Percentiles rank a stretch among this genome's conserved stretches.
Conservation (phyloP, 2,329 filamentous ascomycete genomes). For the Talaromyces sp. region DNA sequence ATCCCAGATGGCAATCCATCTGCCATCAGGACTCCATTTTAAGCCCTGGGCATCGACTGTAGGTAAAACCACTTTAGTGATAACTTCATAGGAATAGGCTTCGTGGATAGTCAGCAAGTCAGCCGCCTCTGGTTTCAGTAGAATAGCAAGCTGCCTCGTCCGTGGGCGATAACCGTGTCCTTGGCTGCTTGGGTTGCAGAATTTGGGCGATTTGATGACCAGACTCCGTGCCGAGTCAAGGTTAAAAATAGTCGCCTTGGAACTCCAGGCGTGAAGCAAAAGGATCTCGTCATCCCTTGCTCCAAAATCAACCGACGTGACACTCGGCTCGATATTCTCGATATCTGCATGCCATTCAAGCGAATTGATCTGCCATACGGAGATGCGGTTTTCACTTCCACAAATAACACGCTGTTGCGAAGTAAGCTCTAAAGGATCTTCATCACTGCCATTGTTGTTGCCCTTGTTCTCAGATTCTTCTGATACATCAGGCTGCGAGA, state of each 20-base stretch:
- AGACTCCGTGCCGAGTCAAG: slow-evolving; percentile 31
- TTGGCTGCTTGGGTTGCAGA: slow-evolving; percentile 24
- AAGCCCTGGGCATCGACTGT: slow-evolving; percentile 56
- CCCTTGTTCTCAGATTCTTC: neutral
- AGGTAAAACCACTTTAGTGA: slow-evolving; percentile 34
- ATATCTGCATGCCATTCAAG: slow-evolving; percentile 35
- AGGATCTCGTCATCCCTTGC: slow-evolving; percentile 32
- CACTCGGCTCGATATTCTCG: slow-evolving; percentile 33
- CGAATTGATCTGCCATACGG: slow-evolving; percentile 33
- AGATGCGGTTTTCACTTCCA: slow-evolving; percentile 30
- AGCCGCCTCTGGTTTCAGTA: slow-evolving; percentile 34
- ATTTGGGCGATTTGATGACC: slow-evolving; percentile 38
- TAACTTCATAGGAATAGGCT: slow-evolving; percentile 28
- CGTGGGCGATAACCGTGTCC: slow-evolving; percentile 36
- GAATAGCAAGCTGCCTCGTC: slow-evolving; percentile 35
- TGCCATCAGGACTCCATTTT: slow-evolving; percentile 57
- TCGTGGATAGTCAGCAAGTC: slow-evolving; percentile 39
- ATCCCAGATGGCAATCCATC: slow-evolving; percentile 58
- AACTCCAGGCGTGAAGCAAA: slow-evolving; percentile 37
- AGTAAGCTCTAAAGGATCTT: slow-evolving; percentile 5
- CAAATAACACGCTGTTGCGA: slow-evolving; percentile 30
- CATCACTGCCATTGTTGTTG: neutral
- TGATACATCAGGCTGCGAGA: slow-evolving; percentile 16
- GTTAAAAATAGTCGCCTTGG: slow-evolving; percentile 33
- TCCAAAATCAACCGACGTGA: slow-evolving; percentile 35